These are phyloP conservation scores for Paramecium sexaurelia DNA, from an alignment of 73 alveolate genomes.

Conservation along the genomic window DNA sequence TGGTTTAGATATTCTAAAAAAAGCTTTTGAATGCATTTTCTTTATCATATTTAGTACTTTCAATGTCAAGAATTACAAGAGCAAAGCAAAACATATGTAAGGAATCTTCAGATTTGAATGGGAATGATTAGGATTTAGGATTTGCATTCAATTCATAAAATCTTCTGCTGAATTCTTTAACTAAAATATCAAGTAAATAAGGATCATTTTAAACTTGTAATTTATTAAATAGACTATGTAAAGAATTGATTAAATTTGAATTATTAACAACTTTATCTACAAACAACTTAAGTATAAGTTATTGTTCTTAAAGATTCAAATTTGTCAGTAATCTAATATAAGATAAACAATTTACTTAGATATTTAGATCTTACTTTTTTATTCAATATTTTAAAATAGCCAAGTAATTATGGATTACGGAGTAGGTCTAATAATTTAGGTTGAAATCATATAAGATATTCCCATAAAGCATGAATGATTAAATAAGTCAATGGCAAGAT, in stretches of 20 bases:
- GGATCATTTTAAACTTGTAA: conserved; percentile 36
- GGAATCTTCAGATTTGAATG: conserved; percentile 54
- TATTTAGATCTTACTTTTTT: background rate
- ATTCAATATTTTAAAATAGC: background rate
- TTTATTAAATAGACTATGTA: background rate
- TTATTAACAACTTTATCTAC: background rate
- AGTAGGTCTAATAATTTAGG: background rate
- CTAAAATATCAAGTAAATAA: conserved; percentile 28
- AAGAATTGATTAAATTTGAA: background rate
- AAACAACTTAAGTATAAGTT: background rate
- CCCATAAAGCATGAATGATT: background rate
- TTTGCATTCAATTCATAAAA: background rate
- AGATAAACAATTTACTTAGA: background rate
- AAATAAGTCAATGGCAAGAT: background rate
- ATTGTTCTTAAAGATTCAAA: background rate
- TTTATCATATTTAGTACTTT: background rate
- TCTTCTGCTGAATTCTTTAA: conserved; percentile 1
- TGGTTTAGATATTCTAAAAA: conserved; percentile 1
- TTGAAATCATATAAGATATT: background rate
- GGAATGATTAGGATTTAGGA: background rate
- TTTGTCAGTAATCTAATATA: background rate
- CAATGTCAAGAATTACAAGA: conserved; percentile 48
- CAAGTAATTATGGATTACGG: background rate
- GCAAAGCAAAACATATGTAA: conserved; percentile 67
- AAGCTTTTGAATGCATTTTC: background rate